Evolutionary conservation across 2,329 filamentous ascomycete genomes (phyloP).

Genomic region (Pestalotiopsis sp.): DNA sequence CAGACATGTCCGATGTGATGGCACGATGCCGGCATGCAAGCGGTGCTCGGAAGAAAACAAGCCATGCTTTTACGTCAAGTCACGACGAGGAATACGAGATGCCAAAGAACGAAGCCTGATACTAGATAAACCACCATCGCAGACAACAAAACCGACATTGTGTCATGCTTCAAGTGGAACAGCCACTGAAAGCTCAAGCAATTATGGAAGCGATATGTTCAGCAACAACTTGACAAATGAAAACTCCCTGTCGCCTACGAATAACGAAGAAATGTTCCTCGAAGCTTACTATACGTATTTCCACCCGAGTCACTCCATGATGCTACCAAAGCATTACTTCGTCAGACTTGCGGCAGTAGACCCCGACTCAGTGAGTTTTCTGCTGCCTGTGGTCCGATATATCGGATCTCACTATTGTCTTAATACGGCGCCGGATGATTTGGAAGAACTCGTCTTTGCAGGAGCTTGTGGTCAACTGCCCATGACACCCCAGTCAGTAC

Average conservation of each 20-base stretch:
- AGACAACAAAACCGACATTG: constrained; percentile 18
- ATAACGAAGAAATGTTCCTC: constrained; percentile 18
- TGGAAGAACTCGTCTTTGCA: constrained; percentile 33
- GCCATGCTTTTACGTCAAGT: constrained; percentile 49
- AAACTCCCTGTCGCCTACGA: constrained; percentile 26
- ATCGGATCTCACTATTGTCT: constrained; percentile 40
- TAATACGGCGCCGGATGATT: constrained; percentile 31
- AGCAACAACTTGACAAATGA: constrained; percentile 24
- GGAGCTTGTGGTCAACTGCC: constrained; percentile 34
- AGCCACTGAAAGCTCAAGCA: constrained; percentile 18
- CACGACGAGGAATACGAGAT: constrained; percentile 45
- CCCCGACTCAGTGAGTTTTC: constrained; percentile 35
- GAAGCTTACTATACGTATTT: constrained; percentile 30
- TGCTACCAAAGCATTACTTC: constrained; percentile 37
- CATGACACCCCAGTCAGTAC: constrained; percentile 35
- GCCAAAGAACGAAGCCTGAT: constrained; percentile 35
- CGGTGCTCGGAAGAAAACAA: constrained; percentile 44
- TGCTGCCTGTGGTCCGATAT: constrained; percentile 36
- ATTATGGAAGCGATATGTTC: constrained; percentile 23
- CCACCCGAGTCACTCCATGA: constrained; percentile 36
- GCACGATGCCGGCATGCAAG: constrained; percentile 41
- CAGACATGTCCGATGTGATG: constrained; percentile 48
- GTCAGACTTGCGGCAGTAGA: constrained; percentile 32
- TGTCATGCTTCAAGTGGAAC: constrained; percentile 24
- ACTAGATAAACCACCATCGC: constrained; percentile 28